Evolutionary conservation across 331 rosid genomes (phyloP), one percentile per base, ranked within the genome.

Genomic region (Quercus phellos): DNA sequence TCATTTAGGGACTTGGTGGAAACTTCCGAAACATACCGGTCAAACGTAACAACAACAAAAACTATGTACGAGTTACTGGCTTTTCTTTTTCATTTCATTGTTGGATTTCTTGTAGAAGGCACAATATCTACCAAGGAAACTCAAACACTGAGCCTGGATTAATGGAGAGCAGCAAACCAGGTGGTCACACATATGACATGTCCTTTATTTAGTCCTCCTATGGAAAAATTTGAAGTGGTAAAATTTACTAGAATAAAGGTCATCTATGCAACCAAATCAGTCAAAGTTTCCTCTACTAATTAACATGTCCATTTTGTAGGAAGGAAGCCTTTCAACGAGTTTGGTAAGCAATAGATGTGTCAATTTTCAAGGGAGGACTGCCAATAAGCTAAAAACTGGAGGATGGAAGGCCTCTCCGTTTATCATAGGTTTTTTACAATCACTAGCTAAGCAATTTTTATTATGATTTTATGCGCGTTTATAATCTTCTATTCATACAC

Each of bases 331-430:
- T 50, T 38, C 76, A 0, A 27, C 22, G 42, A 3, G 0, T 50
- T 67, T 87, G 80, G 90, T 78, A 24, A 86, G 89, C 85, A 85
- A 85, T 70, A 81, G 87, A 29, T 34, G 89, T 18, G 78, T 85
- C 70, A 84, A 89, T 80, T 55, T 77, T 38, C 71, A 55, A 19
- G 93, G 93, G 21, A 71, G 63, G 27, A 75, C 78, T 71, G 93
- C 91, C 0, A 58, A 86, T 77, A 89, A 87, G 73, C 56, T 5
- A 84, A 85, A 64, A 27, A 89, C 87, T 0, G 91, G 93, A 54
- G 87, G 90, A 71, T 89, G 90, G 91, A 87, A 84, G 82, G 93
- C 91, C 46, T 82, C 89, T n/a, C 89, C 93, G 1, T 87, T 82
- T 70, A 78, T 89, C 72, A 89, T 89, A 69, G 78, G 91, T 84